A percentile compares a stretch with the other conserved stretches of the same genome.
Evolutionary conservation across 139 green algal genomes (phyloP).

Genomic region (Edaphochlamys debaryana): DNA sequence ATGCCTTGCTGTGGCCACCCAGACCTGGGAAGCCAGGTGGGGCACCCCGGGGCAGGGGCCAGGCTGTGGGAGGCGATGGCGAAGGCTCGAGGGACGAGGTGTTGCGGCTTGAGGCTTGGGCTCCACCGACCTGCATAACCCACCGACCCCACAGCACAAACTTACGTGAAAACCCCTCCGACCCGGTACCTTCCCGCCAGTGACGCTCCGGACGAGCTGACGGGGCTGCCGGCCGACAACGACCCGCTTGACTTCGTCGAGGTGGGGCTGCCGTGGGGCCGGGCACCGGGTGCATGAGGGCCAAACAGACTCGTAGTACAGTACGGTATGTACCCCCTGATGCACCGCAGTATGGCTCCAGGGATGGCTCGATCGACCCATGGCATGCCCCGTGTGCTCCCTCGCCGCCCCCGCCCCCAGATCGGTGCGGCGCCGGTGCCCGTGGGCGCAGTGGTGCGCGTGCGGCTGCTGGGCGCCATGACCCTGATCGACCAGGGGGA

Average conservation of each 20-base stretch:
- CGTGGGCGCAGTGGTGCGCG: slow-evolving; percentile 17
- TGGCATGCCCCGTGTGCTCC: not conserved
- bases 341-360: too few relatives aligned
- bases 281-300: too few relatives aligned
- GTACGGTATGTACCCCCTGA: too few relatives aligned
- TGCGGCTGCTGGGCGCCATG: slow-evolving; percentile 32
- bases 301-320: too few relatives aligned
- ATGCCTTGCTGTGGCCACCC: not conserved
- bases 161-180: slow-evolving; percentile 32
- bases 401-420: not conserved
- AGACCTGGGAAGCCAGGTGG: too few relatives aligned
- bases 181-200: too few relatives aligned
- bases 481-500: slow-evolving; percentile 3
- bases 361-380: not conserved
- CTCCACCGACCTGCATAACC: not conserved
- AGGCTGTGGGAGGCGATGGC: too few relatives aligned
- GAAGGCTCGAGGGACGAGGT: too few relatives aligned
- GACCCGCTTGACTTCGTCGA: slow-evolving; percentile 40
- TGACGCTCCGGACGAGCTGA: not conserved
- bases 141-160: not conserved
- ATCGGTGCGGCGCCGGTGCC: not conserved
- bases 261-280: not conserved
- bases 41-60: too few relatives aligned
- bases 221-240: slow-evolving; percentile 27
- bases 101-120: not conserved